Conservation (phyloP, 768 basidiomycete species). For the Amanita muscaria region DNA sequence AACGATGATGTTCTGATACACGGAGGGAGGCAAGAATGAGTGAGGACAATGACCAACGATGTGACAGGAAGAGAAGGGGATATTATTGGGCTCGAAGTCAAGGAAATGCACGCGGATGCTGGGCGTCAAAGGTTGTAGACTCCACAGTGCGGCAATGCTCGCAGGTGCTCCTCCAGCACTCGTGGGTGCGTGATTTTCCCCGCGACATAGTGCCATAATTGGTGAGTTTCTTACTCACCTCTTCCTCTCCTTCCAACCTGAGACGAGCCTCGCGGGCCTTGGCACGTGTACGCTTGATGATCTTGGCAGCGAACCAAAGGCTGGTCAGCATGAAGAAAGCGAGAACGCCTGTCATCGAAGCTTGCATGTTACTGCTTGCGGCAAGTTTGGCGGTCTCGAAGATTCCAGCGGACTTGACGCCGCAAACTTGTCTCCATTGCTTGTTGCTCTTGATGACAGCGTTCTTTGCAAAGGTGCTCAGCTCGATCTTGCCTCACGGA, state of each 20-base stretch:
- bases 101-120: conserved; percentile 3
- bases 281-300: conserved; percentile 32
- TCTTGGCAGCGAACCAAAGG: conserved; percentile 28
- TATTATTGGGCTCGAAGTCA: background rate
- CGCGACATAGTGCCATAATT: conserved; percentile 5
- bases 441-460: conserved; percentile 48
- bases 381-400: conserved; percentile 19
- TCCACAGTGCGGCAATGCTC: conserved; percentile 3
- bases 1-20: conserved; percentile 1
- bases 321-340: conserved; percentile 31
- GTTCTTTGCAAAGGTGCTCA: conserved; percentile 22
- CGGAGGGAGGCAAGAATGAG: background rate
- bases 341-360: conserved; percentile 28
- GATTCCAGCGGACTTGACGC: conserved; percentile 17
- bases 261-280: conserved; percentile 28
- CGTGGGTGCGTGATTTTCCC: conserved; percentile 1
- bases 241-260: conserved; percentile 37
- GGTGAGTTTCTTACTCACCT: conserved; percentile 31
- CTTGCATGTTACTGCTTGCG: conserved; percentile 18
- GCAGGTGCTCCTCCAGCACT: conserved; percentile 5
- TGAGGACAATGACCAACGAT: background rate
- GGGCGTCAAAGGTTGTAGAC: background rate
- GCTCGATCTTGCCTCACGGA: background rate
- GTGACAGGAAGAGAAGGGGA: background rate
- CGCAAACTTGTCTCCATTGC: conserved; percentile 44